These are phyloP conservation scores for Speleostelium caveatum DNA, from an alignment of 78 protist species.

Conservation along the genomic window DNA sequence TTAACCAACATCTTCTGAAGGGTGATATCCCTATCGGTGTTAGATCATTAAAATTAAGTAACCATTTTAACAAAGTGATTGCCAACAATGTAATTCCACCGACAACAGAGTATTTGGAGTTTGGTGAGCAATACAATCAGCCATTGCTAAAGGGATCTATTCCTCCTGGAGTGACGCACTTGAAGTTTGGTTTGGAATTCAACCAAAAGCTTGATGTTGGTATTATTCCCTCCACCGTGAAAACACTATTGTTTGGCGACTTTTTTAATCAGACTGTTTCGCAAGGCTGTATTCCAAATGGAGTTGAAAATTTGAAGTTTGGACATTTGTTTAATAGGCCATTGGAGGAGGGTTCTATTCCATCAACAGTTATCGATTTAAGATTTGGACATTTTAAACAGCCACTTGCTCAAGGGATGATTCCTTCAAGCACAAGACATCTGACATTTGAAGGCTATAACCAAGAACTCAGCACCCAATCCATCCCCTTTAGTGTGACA, in stretches of 20 bases:
- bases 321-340: constrained; percentile 10
- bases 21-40: too few species aligned
- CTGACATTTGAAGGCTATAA: too few species aligned
- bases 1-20: too few species aligned
- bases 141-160: neutral
- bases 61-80: too few species aligned
- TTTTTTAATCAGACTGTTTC: constrained; percentile 2
- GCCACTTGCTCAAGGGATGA: too few species aligned
- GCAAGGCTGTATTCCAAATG: neutral
- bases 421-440: too few species aligned
- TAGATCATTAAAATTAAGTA: too few species aligned
- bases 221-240: neutral
- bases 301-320: constrained; percentile 3
- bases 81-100: neutral
- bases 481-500: too few species aligned
- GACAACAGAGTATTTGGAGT: neutral
- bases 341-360: neutral
- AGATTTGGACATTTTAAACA: too few species aligned
- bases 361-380: neutral
- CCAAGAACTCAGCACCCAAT: neutral
- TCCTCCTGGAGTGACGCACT: neutral
- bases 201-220: neutral
- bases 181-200: neutral
- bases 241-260: neutral
- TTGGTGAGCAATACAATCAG: constrained; percentile 13